These are phyloP conservation scores for Pseudogymnoascus verrucosus DNA, from an alignment of 2,329 filamentous ascomycete genomes.

Conservation along the genomic window DNA sequence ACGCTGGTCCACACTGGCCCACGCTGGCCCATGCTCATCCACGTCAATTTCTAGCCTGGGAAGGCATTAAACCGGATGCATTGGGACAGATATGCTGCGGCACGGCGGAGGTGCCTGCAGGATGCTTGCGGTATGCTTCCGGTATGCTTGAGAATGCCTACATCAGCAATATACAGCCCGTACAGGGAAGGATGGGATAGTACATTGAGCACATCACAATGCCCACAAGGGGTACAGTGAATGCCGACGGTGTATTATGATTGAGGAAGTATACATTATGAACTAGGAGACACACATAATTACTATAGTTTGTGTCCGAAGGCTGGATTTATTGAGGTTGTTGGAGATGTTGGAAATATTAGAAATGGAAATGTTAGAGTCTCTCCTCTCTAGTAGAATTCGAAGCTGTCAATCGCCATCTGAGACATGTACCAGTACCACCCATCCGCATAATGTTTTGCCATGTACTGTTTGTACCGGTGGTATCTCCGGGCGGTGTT, in stretches of 20 bases:
- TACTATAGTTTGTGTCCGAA: background rate
- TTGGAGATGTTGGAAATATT: background rate
- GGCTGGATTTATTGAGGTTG: background rate
- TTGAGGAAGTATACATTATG: background rate
- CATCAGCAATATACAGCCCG: background rate
- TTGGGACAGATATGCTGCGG: background rate
- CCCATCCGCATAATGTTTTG: background rate
- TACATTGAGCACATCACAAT: background rate
- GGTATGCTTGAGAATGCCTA: background rate
- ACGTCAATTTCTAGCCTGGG: background rate
- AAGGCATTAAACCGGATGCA: background rate
- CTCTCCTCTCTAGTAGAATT: background rate
- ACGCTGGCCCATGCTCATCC: background rate
- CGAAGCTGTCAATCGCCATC: background rate
- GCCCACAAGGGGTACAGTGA: background rate
- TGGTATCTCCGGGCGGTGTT: background rate
- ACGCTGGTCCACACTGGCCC: background rate
- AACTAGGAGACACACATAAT: background rate
- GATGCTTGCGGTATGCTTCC: background rate
- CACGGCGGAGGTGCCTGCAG: background rate
- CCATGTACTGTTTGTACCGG: background rate
- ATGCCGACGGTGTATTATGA: background rate
- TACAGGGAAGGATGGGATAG: background rate
- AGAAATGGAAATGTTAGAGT: background rate
- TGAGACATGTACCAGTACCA: background rate